Base-by-base conservation (phyloP, 2,329 filamentous ascomycete genomes). In the Paracoccidioides brasiliensis region DNA sequence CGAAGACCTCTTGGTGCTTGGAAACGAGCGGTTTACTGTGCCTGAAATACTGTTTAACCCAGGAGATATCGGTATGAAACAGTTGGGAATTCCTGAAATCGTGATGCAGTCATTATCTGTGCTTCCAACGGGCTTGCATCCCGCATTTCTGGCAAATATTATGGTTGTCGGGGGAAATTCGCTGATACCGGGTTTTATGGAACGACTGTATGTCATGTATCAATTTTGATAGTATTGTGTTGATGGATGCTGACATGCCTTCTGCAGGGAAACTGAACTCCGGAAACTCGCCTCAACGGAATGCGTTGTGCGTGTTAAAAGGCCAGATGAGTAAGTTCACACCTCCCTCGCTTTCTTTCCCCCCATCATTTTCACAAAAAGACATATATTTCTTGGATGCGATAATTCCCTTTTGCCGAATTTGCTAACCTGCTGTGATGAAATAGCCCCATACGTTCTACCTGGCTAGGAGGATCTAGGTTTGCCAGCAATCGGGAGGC, bases 21-120 rank as follows among this genome's bases (percentile, higher is more conserved):
- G 88, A 4, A 97, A 96, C 69, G 93, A 98, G 72, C 82, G 91
- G 48, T 98, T 98, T 67, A 77, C 82, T 1, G 85, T 95, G 0
- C 91, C 93, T 0, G 93, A 98, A 68, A 77, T 97, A 5, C 73
- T 98, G 2, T 97, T 98, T 72, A 85, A 80, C 55, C 93, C 93
- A 0, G 78, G 80, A 3, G 91, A 97, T 70, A 84, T 95, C 45
- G 90, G 90, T 0, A 82, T 96, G 69, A 81, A 82, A 49, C 88
- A 95, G 64, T 83, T 85, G 0, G 93, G 93, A 0, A 76, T 98
- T 22, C 81, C 88, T 0, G 87, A 90, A 50, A 79, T 89, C n/a
- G 80, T 96, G 9, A 77, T 93, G 71, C 84, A 96, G 67, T 87
- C 84, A 10, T 71, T 98, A 12, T 78, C 81, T 7, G 77, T 76